These are phyloP conservation scores for Scedosporium boydii DNA, from an alignment of 2,329 filamentous ascomycete genomes.

Conservation along the genomic window DNA sequence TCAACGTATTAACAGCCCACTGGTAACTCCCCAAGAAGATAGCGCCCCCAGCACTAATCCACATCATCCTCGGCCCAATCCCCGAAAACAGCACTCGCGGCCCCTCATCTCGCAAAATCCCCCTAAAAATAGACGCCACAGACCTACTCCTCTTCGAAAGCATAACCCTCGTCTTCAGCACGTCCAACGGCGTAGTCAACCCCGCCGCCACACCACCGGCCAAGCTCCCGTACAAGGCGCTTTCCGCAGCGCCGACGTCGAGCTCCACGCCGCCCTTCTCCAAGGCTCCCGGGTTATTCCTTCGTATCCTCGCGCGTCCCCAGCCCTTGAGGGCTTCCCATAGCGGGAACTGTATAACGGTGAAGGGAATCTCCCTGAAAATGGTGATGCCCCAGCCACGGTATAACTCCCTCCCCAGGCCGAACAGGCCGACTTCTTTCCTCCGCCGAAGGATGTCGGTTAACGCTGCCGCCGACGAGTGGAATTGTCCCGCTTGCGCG, in stretches of 20 bases:
- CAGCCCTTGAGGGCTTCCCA: constrained; percentile 88
- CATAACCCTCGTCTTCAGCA: constrained; percentile 96
- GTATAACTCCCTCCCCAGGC: constrained; percentile 78
- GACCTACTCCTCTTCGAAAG: constrained; percentile 54
- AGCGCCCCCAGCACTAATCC: constrained; percentile 91
- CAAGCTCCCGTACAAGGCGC: constrained; percentile 73
- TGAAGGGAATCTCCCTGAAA: constrained; percentile 93
- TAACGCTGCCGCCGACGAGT: constrained; percentile 58
- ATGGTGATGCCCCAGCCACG: constrained; percentile 88
- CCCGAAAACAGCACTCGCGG: constrained; percentile 64
- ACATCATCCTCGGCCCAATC: constrained; percentile 73
- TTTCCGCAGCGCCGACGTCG: constrained; percentile 63
- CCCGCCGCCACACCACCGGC: constrained; percentile 80
- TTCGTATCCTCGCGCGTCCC: constrained; percentile 35
- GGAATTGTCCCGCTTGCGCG: constrained; percentile 78
- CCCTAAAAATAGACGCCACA: constrained; percentile 47
- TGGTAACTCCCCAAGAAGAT: constrained; percentile 94
- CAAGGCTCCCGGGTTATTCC: constrained; percentile 5
- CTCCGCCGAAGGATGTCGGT: constrained; percentile 54
- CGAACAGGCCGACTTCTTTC: constrained; percentile 29
- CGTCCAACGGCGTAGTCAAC: constrained; percentile 86
- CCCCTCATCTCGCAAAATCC: constrained; percentile 57
- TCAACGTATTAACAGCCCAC: constrained; percentile 68
- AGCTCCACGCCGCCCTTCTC: constrained; percentile 11
- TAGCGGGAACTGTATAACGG: constrained; percentile 91